These are phyloP conservation scores for Venturiaceae sp. DNA, from an alignment of 2,329 filamentous ascomycete species.

Conservation along the genomic window DNA sequence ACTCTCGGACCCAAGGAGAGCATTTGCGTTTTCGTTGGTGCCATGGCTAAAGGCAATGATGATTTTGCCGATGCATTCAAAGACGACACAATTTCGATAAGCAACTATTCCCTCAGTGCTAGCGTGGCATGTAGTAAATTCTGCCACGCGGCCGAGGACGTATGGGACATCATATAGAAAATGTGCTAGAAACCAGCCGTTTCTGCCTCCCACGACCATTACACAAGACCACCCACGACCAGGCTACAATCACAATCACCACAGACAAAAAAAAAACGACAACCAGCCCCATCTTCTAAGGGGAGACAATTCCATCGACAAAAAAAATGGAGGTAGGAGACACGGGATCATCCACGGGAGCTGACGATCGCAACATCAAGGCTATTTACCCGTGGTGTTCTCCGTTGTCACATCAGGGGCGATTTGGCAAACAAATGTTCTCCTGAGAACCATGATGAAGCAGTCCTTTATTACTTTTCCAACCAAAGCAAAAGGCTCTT, in stretches of 20 bases:
- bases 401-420: not conserved
- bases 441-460: not conserved
- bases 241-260: not conserved
- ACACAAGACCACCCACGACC: not conserved
- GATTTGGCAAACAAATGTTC: not conserved
- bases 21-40: conserved; percentile 94
- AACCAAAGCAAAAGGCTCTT: conserved; percentile 9
- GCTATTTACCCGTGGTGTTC: conserved; percentile 4
- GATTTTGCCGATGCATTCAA: conserved; percentile 92
- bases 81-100: conserved; percentile 96
- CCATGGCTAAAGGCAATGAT: conserved; percentile 95
- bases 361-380: conserved; percentile 8
- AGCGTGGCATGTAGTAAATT: conserved; percentile 99
- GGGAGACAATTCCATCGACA: not conserved
- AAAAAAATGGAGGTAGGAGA: conserved; percentile 2
- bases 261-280: not conserved
- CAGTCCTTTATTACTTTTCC: conserved; percentile 8
- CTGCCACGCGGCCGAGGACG: conserved; percentile 94
- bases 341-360: not conserved
- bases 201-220: not conserved
- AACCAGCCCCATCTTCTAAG: not conserved
- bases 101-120: conserved; percentile 93
- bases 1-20: conserved; percentile 74
- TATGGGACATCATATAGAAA: conserved; percentile 77
- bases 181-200: not conserved